phyloP scores from a whole-genome alignment of 2,329 filamentous ascomycete species.

The Cadophora luteo-olivacea region DNA sequence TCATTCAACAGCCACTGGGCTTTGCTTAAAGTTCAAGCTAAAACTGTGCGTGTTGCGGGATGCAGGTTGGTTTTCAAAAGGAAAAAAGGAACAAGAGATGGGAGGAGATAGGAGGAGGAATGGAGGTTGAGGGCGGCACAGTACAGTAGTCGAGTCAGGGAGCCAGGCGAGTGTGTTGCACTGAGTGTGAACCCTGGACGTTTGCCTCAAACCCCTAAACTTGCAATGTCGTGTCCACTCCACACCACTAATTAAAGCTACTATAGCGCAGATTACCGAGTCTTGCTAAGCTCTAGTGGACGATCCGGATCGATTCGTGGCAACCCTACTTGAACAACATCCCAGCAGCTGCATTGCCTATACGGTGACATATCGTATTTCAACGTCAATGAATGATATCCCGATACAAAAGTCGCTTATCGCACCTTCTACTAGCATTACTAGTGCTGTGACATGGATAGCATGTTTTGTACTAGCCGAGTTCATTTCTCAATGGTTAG shows the following conservation, averaged over 20 bases:
- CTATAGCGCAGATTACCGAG: not conserved
- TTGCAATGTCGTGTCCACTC: not conserved
- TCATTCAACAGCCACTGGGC: not conserved
- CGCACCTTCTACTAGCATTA: not conserved
- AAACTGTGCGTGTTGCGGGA: not conserved
- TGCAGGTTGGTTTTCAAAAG: not conserved
- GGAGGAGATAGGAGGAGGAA: no score
- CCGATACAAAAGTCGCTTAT: not conserved
- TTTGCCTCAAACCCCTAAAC: not conserved
- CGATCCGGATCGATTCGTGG: not conserved
- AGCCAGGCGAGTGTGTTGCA: no score
- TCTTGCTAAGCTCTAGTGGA: not conserved
- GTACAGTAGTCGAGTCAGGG: no score
- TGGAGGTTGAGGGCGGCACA: no score
- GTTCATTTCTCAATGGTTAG: not conserved
- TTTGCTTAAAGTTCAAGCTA: not conserved
- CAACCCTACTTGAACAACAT: conserved; percentile 5
- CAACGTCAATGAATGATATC: not conserved
- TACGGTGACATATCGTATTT: not conserved
- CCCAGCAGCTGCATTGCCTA: not conserved
- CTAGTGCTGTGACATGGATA: not conserved
- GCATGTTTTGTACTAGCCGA: not conserved
- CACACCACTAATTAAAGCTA: not conserved
- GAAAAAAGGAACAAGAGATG: no score
- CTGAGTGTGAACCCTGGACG: no score